Conservation (phyloP, 345 rosid species). For the Bretschneidera sinensis region DNA sequence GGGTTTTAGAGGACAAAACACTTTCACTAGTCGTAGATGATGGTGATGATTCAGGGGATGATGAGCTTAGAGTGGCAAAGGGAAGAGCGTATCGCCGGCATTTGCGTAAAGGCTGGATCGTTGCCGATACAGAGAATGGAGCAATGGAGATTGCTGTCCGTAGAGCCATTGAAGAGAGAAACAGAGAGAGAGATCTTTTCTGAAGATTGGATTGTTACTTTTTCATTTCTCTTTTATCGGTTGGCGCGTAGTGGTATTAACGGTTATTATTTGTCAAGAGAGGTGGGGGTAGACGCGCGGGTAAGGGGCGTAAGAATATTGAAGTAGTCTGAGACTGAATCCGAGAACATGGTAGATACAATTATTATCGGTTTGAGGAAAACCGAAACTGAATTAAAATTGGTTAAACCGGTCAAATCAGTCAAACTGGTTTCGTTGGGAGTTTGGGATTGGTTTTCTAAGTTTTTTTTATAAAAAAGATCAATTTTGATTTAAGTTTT, state of each 20-base stretch:
- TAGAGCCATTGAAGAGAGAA: slow-evolving; percentile 47
- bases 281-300: neutral
- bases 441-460: no score
- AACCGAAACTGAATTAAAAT: no score
- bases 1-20: slow-evolving; percentile 20
- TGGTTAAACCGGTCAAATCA: no score
- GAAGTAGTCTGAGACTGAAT: no score
- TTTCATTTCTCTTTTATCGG: neutral
- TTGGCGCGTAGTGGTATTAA: neutral
- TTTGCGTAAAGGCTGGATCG: slow-evolving; percentile 10
- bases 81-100: slow-evolving; percentile 24
- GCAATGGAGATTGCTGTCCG: slow-evolving; percentile 34
- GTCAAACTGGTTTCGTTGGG: no score
- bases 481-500: no score
- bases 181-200: neutral
- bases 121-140: slow-evolving; percentile 32
- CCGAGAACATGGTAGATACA: no score
- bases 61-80: slow-evolving; percentile 40
- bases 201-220: neutral
- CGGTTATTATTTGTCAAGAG: neutral
- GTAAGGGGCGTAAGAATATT: neutral
- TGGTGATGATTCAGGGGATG: slow-evolving; percentile 38
- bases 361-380: no score
- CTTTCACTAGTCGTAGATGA: slow-evolving; percentile 16
- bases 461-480: no score